phyloP scores from a whole-genome alignment of 176 grass and related monocot genomes.

The Raddia distichophylla region DNA sequence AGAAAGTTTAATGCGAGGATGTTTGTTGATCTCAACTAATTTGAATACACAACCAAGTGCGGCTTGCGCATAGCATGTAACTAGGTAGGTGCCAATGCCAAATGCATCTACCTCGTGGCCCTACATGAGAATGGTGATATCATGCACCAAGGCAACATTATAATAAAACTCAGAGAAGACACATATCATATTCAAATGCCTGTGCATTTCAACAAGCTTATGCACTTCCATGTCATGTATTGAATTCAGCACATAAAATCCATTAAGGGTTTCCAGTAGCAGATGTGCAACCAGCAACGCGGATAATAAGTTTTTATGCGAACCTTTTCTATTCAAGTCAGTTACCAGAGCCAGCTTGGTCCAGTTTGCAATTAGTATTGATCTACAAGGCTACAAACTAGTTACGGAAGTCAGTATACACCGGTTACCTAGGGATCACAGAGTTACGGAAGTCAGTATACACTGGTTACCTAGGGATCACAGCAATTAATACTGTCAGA shows the following conservation, averaged over 20 bases:
- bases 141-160: conserved; percentile 20
- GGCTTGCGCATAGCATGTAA: conserved; percentile 95
- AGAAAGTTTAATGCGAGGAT: conserved; percentile 94
- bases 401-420: not conserved
- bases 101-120: conserved; percentile 92
- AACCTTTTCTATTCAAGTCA: not conserved
- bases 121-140: conserved; percentile 50
- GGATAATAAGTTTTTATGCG: not conserved
- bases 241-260: conserved; percentile 3
- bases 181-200: conserved; percentile 6
- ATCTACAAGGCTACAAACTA: not conserved
- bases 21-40: conserved; percentile 94
- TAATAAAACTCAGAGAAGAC: not conserved
- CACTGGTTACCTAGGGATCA: conserved; percentile 4
- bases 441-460: not conserved
- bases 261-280: conserved; percentile 1
- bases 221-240: not conserved
- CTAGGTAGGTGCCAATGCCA: conserved; percentile 91
- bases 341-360: not conserved
- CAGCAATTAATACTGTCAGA: not conserved
- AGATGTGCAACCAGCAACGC: not conserved
- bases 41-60: conserved; percentile 99
- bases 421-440: no score
- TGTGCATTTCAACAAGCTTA: not conserved
- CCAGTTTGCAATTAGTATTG: conserved; percentile 22